These are phyloP conservation scores for Yarrowia deformans DNA, from an alignment of 805 yeast genomes.

Conservation along the genomic window DNA sequence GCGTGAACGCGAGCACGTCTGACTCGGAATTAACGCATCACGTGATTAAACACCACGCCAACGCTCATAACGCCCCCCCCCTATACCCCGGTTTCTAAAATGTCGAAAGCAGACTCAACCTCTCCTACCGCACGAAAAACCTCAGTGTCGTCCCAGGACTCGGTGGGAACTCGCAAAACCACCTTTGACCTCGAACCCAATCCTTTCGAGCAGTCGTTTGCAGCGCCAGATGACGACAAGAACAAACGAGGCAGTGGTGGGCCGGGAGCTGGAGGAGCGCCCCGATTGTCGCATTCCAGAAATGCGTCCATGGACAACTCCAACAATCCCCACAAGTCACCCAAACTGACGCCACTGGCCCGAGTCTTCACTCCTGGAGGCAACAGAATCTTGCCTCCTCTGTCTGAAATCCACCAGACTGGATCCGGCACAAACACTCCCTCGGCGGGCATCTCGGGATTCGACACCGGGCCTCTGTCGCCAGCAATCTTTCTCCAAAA, in stretches of 20 bases:
- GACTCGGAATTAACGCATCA: too few species aligned
- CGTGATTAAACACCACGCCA: too few species aligned
- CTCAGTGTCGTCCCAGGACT: constrained; percentile 15
- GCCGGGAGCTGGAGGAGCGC: not conserved
- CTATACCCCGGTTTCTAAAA: not conserved
- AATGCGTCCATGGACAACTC: constrained; percentile 11
- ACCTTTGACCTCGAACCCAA: constrained; percentile 87
- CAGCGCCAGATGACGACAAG: constrained; percentile 55
- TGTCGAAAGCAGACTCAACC: constrained; percentile 29
- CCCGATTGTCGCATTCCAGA: constrained; percentile 6
- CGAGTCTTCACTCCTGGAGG: constrained; percentile 45
- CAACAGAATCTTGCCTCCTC: constrained; percentile 46
- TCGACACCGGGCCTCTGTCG: constrained; percentile 51
- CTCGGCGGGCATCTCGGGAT: constrained; percentile 37
- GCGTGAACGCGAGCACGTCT: too few species aligned
- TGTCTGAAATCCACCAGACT: constrained; percentile 42
- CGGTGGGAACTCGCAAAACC: constrained; percentile 18
- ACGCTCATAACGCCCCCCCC: too few species aligned
- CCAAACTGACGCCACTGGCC: constrained; percentile 37
- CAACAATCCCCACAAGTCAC: constrained; percentile 28
- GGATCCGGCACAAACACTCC: constrained; percentile 23
- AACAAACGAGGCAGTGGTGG: not conserved
- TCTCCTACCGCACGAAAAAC: constrained; percentile 24
- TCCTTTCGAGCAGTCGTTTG: constrained; percentile 94
- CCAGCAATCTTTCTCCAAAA: constrained; percentile 51